Evolutionary conservation across 768 basidiomycete genomes (phyloP), one percentile per base, ranked within the genome.

Genomic region (Neoboletus subvelutipes): DNA sequence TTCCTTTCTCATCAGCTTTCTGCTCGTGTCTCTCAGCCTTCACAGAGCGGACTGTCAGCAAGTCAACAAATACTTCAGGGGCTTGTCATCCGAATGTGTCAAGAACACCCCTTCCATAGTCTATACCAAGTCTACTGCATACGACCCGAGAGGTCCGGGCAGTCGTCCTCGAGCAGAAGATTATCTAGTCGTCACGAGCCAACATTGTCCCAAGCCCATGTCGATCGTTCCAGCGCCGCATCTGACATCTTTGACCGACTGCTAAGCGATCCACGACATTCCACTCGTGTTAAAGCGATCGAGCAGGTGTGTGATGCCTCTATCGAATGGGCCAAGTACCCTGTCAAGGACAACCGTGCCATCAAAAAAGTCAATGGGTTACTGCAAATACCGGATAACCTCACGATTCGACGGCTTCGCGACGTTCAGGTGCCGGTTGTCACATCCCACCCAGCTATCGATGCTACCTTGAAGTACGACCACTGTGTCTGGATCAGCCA

Each of bases 1-100:
- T 92, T 94, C 71, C 79, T 98, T 52, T 86, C 92, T 76, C 93
- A 95, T 73, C 97, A 99, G 73, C 83, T 99, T 5, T 86, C 94
- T 0, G 94, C 96, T n/a, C 84, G 95, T 9, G 78, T 98, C 31
- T 82, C 87, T 13, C 81, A 75, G 43, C 56, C 77, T 17, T 60
- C 68, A 10, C 52, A 69, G 28, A 64, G 68, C 24, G 47, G 66
- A 3, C 36, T 73, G 36, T 56, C 72, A 6, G 59, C 71, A 41
- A 78, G 76, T 52, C 92, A 94, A 65, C 64, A 71, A 22, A 83
- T 78, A 56, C 77, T 98, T 6, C 84, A 87, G 50, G 72, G 64
- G 2, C 73, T 90, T 28, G 77, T 98, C 24, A 54, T 88, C 5
- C 80, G 85, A 24, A 90, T 99, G 81, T 91, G 90, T 64, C 72